Evolutionary conservation across 2,329 filamentous ascomycete genomes (phyloP), one percentile per base, ranked within the genome.

Genomic region (Akanthomyces muscarius): DNA sequence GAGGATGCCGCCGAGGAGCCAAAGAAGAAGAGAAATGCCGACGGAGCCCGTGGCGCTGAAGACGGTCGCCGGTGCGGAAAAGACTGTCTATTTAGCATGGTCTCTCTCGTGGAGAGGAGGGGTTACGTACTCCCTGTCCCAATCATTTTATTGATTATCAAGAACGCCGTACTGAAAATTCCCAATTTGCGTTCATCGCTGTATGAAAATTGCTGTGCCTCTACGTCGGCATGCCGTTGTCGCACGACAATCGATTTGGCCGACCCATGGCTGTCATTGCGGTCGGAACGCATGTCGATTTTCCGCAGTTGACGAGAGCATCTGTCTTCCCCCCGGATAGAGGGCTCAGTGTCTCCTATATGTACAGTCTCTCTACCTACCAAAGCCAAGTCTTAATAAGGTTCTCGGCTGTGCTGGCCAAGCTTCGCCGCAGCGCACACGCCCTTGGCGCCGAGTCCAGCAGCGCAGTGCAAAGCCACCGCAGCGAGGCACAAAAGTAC

Each of bases 111-210:
- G 2, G 21, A 52, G 5, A n/a, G 21, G 25, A 14, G 25, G 6
- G 23, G 28, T 55, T 16, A 74, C 80, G 69, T 70, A 84, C 81
- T 83, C 68, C 82, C 83, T 2, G 83, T 84, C 13, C 83, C 82
- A 45, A 85, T 83, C 81, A 85, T 85, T 68, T 83, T 84, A 64
- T 85, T 85, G 21, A 85, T 66, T 45, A 85, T 85, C 45, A 85
- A 66, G 61, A 84, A 84, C 0, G 82, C 78, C 6, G 82, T 78
- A 3, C 82, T 82, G 0, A 78, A 79, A 33, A 84, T 72, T 0
- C 82, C 83, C 23, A 85, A 80, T 71, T 83, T 83, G 10, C 78
- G 72, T 55, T 75, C 75, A 1, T 81, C 79, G 0, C 71, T 68
- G 56, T 75, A 74, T 4, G 66, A 72, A 66, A 75, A 78, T 6